Evolutionary conservation across 805 yeast genomes (phyloP).

Genomic region (Hanseniaspora pseudoguilliermondii): DNA sequence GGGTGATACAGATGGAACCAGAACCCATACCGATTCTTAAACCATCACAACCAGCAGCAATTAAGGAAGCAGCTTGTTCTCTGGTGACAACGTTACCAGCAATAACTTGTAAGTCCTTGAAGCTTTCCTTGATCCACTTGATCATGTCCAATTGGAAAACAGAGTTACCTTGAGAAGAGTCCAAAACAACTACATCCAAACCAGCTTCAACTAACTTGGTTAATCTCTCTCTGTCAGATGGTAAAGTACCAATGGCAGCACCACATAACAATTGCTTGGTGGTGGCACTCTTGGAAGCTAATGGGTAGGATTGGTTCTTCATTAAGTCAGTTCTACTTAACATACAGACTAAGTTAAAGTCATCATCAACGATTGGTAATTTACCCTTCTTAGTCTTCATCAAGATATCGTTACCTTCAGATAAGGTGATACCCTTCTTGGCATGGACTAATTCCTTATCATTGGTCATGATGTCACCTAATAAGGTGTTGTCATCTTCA

Average conservation of each 20-base stretch:
- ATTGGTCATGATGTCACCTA: constrained; percentile 72
- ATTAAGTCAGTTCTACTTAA: constrained; percentile 92
- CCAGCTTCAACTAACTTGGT: constrained; percentile 83
- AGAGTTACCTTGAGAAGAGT: constrained; percentile 97
- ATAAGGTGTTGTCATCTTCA: constrained; percentile 50
- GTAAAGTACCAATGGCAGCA: constrained; percentile 95
- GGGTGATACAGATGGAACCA: constrained; percentile 97
- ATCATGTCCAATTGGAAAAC: constrained; percentile 88
- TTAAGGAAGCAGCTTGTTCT: constrained; percentile 94
- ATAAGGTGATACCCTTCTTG: constrained; percentile 62
- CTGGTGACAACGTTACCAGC: constrained; percentile 98
- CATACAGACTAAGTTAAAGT: constrained; percentile 70
- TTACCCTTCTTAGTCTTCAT: constrained; percentile 94
- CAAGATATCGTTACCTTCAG: constrained; percentile 81
- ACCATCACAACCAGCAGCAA: constrained; percentile 94
- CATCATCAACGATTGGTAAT: constrained; percentile 76
- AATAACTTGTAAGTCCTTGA: constrained; percentile 72
- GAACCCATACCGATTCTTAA: constrained; percentile 99
- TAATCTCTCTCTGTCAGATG: constrained; percentile 77
- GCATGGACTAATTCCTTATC: constrained; percentile 67
- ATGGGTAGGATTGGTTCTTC: constrained; percentile 86
- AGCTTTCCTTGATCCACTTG: constrained; percentile 72
- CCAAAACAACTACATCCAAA: constrained; percentile 87
- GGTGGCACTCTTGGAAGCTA: constrained; percentile 82
- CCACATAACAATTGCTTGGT: constrained; percentile 96